phyloP scores from a whole-genome alignment of 352 stramenopile genomes.

The Phytophthora idaei region DNA sequence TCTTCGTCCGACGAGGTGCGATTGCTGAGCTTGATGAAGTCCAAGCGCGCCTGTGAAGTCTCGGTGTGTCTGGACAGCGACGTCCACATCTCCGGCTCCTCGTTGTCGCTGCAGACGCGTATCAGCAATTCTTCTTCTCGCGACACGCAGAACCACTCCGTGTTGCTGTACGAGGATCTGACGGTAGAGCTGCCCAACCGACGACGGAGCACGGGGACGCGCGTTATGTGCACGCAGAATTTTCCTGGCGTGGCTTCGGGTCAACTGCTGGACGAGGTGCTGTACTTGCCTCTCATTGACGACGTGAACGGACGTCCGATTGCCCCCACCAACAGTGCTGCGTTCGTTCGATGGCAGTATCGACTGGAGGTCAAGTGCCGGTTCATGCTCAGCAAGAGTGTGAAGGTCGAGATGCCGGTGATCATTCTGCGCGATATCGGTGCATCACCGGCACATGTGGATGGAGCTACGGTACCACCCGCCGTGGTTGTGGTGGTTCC shows the following conservation, averaged over 20 bases:
- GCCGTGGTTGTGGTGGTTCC: slow-evolving; percentile 29
- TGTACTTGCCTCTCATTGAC: slow-evolving; percentile 35
- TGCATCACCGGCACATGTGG: slow-evolving; percentile 1
- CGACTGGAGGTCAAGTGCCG: slow-evolving; percentile 41
- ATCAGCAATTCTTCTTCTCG: slow-evolving; percentile 44
- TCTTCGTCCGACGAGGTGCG: slow-evolving; percentile 32
- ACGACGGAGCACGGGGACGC: slow-evolving; percentile 24
- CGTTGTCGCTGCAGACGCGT: slow-evolving; percentile 27
- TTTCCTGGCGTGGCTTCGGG: slow-evolving; percentile 34
- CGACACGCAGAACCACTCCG: slow-evolving; percentile 36
- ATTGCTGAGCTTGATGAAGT: slow-evolving; percentile 37
- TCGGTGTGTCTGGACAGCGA: slow-evolving; percentile 34
- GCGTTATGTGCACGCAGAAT: slow-evolving; percentile 28
- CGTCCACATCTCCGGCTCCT: slow-evolving; percentile 37
- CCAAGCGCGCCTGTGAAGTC: slow-evolving; percentile 38
- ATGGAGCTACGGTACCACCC: slow-evolving; percentile 3
- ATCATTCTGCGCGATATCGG: slow-evolving; percentile 33
- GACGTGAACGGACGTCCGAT: slow-evolving; percentile 20
- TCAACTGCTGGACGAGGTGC: slow-evolving; percentile 31
- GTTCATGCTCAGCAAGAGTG: slow-evolving; percentile 41
- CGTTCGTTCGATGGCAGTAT: slow-evolving; percentile 41
- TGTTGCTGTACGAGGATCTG: slow-evolving; percentile 40
- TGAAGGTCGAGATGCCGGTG: slow-evolving; percentile 43
- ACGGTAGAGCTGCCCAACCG: slow-evolving; percentile 37
- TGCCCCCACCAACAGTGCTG: slow-evolving; percentile 33